Evolutionary conservation across 108 stramenopile species (phyloP).

Genomic region (Fragilariopsis cylindrus): DNA sequence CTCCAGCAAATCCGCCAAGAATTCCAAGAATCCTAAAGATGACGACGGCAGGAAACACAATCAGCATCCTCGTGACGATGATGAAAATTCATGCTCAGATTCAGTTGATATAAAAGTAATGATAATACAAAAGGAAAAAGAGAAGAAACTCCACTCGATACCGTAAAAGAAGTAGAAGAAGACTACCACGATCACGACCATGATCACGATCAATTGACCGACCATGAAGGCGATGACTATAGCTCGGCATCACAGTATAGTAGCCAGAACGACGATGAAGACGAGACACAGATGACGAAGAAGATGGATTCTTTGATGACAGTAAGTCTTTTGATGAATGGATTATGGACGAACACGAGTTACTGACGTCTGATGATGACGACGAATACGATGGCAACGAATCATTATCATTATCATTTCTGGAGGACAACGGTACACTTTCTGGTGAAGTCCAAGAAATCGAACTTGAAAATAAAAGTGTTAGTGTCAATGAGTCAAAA

Average conservation of each 20-base stretch:
- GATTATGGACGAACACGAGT: constrained; percentile 13
- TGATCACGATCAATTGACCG: too few relatives aligned
- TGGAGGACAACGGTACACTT: too few relatives aligned
- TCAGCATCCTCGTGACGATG: not conserved
- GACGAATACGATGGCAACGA: not conserved
- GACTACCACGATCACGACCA: too few relatives aligned
- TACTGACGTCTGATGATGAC: not conserved
- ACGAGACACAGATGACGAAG: not conserved
- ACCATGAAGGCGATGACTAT: too few relatives aligned
- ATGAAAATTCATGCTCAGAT: not conserved
- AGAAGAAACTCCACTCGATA: too few relatives aligned
- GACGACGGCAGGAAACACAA: not conserved
- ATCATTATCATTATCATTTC: too few relatives aligned
- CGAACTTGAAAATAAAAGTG: too few relatives aligned
- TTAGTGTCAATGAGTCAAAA: too few relatives aligned
- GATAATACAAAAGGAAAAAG: not conserved
- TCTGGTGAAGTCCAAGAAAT: too few relatives aligned
- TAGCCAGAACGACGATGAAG: not conserved
- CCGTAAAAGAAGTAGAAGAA: too few relatives aligned
- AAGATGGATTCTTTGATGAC: not conserved
- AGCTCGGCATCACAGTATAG: too few relatives aligned
- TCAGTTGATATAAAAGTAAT: not conserved
- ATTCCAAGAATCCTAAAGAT: not conserved
- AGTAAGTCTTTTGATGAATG: not conserved
- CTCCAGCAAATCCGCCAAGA: not conserved